A percentile compares a stretch with the other conserved stretches of the same genome.
phyloP scores from a whole-genome alignment of 495 filamentous ascomycete species.

The Aspergillus conjunctus region DNA sequence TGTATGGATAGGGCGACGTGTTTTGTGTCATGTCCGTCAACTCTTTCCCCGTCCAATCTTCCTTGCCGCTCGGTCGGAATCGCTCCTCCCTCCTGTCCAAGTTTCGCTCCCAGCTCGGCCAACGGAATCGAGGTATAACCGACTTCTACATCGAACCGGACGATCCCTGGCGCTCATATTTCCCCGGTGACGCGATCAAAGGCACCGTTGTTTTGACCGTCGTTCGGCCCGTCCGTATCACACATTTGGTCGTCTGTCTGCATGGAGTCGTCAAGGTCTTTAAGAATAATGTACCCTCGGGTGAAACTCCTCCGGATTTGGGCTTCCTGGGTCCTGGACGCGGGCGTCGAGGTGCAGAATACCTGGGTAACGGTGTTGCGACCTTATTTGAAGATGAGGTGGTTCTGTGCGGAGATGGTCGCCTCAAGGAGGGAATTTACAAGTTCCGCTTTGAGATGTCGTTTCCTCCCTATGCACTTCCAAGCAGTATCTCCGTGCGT shows the following conservation, averaged over 20 bases:
- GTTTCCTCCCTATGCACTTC: constrained; percentile 75
- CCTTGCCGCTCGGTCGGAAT: constrained; percentile 47
- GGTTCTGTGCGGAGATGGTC: constrained; percentile 86
- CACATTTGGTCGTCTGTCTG: constrained; percentile 84
- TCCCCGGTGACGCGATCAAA: constrained; percentile 63
- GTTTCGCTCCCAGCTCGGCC: constrained; percentile 61
- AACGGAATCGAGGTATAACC: constrained; percentile 70
- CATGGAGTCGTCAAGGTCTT: constrained; percentile 89
- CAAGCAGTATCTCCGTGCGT: constrained; percentile 92
- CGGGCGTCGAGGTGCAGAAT: constrained; percentile 62
- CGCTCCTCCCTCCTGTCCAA: constrained; percentile 58
- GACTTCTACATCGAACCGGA: constrained; percentile 78
- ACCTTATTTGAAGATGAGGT: constrained; percentile 90
- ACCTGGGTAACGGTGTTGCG: constrained; percentile 78
- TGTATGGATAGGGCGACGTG: constrained; percentile 45
- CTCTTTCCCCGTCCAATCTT: constrained; percentile 38
- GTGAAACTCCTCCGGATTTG: constrained; percentile 55
- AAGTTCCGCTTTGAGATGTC: constrained; percentile 91
- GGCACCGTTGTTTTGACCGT: constrained; percentile 82
- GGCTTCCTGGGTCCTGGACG: constrained; percentile 53
- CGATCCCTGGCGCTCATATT: constrained; percentile 87
- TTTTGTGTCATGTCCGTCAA: constrained; percentile 51
- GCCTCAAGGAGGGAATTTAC: constrained; percentile 80
- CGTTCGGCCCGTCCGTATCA: constrained; percentile 80
- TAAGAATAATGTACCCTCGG: constrained; percentile 68